Evolutionary conservation across 805 yeast genomes (phyloP).

Genomic region (Wickerhamomyces bovis): DNA sequence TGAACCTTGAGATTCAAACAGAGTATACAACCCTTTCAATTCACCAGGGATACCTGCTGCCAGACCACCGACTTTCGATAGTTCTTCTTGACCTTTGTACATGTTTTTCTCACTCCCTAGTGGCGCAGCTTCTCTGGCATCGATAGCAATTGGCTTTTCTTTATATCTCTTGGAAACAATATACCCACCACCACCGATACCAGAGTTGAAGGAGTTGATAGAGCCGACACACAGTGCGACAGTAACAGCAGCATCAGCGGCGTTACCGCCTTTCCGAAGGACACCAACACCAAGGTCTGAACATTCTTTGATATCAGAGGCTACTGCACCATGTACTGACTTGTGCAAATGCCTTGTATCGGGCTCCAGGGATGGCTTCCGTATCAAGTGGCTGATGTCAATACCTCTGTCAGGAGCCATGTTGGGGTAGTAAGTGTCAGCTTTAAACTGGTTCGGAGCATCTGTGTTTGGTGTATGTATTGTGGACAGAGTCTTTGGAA

Average conservation of each 20-base stretch:
- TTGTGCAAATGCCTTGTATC: slow-evolving; percentile 21
- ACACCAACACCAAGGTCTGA: slow-evolving; percentile 31
- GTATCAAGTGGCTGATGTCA: slow-evolving; percentile 31
- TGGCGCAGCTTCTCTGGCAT: slow-evolving; percentile 91
- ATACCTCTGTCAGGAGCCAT: slow-evolving; percentile 25
- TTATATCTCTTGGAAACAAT: slow-evolving; percentile 42
- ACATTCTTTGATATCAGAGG: slow-evolving; percentile 28
- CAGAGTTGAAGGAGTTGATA: slow-evolving; percentile 75
- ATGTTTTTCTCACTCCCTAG: slow-evolving; percentile 51
- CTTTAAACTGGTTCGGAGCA: not conserved
- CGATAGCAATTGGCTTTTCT: slow-evolving; percentile 54
- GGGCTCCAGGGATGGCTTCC: slow-evolving; percentile 33
- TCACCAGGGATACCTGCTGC: slow-evolving; percentile 93
- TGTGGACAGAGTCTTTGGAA: not conserved
- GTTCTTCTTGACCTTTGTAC: slow-evolving; percentile 44
- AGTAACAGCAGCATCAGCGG: slow-evolving; percentile 91
- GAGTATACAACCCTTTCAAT: slow-evolving; percentile 67
- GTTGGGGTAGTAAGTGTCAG: not conserved
- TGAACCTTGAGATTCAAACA: slow-evolving; percentile 58
- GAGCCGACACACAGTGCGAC: slow-evolving; percentile 86
- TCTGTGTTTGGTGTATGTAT: not conserved
- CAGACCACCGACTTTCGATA: slow-evolving; percentile 75
- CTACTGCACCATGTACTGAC: slow-evolving; percentile 18
- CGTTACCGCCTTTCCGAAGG: slow-evolving; percentile 49
- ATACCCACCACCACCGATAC: slow-evolving; percentile 91